Evolutionary conservation across 2,329 filamentous ascomycete genomes (phyloP), one percentile per base, ranked within the genome.

Genomic region (Clonostachys byssicola): DNA sequence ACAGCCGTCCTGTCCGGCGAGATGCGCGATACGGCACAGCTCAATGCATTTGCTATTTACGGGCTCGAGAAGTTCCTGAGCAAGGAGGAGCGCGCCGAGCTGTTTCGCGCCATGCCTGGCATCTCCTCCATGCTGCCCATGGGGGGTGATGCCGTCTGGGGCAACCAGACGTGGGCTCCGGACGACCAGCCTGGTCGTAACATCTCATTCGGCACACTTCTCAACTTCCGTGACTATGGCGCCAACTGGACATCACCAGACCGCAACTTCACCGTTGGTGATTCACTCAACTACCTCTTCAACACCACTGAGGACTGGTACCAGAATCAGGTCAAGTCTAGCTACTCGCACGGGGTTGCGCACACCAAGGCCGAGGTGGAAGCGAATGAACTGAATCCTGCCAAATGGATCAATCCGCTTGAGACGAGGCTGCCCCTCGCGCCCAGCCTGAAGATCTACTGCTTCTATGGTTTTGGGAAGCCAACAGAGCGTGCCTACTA

Each of bases 11-110:
- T 99, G 2, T 96, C 92, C 0, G 94, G 94, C 33, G 94, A 99
- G 67, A 99, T 99, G 94, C 90, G 92, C 55, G 94, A 99, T 60
- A 99, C 94, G 0, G 94, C 92, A 1, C 94, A 97, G 65, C 80
- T 99, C 18, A 97, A 97, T 58, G 83, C 92, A 3, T 95, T 97
- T 64, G 94, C 94, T 9, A 92, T 99, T 2, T 97, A 97, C 59
- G 94, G 94, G 1, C 78, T 99, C 10, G 94, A 99, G 65, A 96
- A 94, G 61, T 99, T 99, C 63, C 74, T 99, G 42, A 92, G 86
- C 57, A 89, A 88, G 58, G 85, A 92, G 54, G 94, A 99, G 64
- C 82, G 94, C 45, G 91, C 89, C 1, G 91, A 97, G 60, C 86
- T 99, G 40, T 96, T 99, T 73, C 85, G 94, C 45, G 89, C 91